A percentile compares a stretch with the other conserved stretches of the same genome.
Conservation (phyloP, 345 rosid species). For the Moricandia arvensis region DNA sequence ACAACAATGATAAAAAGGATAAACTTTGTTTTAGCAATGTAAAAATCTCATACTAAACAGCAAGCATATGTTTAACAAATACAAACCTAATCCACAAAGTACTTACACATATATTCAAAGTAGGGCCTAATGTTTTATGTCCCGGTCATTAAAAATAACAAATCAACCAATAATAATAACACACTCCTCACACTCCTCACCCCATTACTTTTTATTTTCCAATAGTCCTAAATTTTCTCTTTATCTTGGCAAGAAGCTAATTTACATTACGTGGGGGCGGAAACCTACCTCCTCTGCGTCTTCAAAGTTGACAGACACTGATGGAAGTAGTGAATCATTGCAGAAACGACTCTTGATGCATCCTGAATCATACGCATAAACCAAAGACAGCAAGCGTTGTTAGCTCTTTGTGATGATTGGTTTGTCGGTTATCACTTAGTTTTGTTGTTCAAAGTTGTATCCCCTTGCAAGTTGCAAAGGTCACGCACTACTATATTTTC, state of each 20-base stretch:
- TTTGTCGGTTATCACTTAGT: background rate
- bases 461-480: background rate
- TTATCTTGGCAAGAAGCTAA: background rate
- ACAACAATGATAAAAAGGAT: background rate
- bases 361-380: background rate
- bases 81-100: too few relatives aligned
- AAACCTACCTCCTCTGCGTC: background rate
- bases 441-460: conserved; percentile 8
- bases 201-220: conserved; percentile 45
- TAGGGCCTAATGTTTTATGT: too few relatives aligned
- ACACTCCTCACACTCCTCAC: too few relatives aligned
- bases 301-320: background rate
- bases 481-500: too few relatives aligned
- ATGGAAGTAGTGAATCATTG: conserved; percentile 17
- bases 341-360: conserved; percentile 29
- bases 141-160: too few relatives aligned
- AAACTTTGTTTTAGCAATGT: too few relatives aligned
- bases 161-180: too few relatives aligned
- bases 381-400: background rate
- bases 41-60: too few relatives aligned
- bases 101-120: too few relatives aligned
- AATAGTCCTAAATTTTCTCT: background rate
- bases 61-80: too few relatives aligned
- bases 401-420: conserved; percentile 1
- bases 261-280: background rate